A percentile compares a stretch with the other conserved stretches of the same genome.
These are phyloP conservation scores for Macrophomina pseudophaseolina DNA, from an alignment of 2,329 filamentous ascomycete species.

Conservation along the genomic window DNA sequence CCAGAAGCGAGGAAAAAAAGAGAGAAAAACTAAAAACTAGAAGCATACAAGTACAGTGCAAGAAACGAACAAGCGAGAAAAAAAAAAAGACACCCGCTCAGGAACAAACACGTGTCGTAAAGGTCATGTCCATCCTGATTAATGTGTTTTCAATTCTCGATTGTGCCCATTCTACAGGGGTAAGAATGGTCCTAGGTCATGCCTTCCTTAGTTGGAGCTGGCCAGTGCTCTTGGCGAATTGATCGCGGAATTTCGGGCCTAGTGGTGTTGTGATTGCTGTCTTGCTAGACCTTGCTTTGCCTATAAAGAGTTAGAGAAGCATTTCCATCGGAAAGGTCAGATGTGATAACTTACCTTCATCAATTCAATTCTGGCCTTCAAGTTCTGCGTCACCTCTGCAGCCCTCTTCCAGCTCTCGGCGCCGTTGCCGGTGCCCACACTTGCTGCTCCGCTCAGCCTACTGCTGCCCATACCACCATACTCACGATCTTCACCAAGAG, in stretches of 20 bases:
- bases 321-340: too few relatives aligned
- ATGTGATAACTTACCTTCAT: conserved; percentile 73
- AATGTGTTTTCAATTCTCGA: background rate
- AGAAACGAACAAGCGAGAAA: background rate
- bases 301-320: conserved; percentile 33
- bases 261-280: conserved; percentile 33
- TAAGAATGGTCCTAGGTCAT: background rate
- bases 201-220: background rate
- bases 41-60: too few relatives aligned
- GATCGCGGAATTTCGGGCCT: background rate
- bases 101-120: conserved; percentile 12
- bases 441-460: conserved; percentile 30
- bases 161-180: background rate
- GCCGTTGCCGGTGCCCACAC: conserved; percentile 41
- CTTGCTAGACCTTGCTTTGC: conserved; percentile 46
- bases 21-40: too few relatives aligned
- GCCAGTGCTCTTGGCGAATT: background rate
- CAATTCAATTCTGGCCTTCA: conserved; percentile 97
- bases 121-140: background rate
- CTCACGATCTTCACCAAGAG: conserved; percentile 31
- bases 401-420: conserved; percentile 94
- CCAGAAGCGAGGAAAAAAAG: too few relatives aligned
- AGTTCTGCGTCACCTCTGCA: conserved; percentile 94
- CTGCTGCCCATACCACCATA: conserved; percentile 12
- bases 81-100: background rate